A percentile compares a stretch with the other conserved stretches of the same genome.
Conservation (phyloP, 352 stramenopile genomes). For the Globisporangium polare region DNA sequence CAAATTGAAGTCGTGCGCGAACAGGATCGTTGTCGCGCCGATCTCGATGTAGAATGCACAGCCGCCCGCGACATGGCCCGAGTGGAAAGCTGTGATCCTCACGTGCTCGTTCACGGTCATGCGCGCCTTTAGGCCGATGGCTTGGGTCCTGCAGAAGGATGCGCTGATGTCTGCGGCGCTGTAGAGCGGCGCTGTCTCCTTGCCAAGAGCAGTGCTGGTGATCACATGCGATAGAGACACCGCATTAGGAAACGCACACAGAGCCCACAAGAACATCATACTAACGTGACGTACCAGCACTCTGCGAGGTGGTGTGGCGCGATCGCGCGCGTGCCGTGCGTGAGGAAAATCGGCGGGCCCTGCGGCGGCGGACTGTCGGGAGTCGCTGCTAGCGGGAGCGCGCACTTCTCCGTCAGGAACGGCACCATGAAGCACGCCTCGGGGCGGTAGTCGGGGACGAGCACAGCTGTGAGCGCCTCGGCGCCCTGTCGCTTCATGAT, state of each 20-base stretch:
- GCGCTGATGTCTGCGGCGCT: constrained; percentile 52
- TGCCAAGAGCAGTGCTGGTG: constrained; percentile 39
- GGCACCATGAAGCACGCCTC: constrained; percentile 70
- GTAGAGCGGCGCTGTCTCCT: constrained; percentile 44
- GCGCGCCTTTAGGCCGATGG: constrained; percentile 46
- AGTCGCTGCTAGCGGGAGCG: constrained; percentile 12
- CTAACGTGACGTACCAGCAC: constrained; percentile 48
- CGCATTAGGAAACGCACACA: background rate
- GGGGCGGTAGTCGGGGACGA: constrained; percentile 69
- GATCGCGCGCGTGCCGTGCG: constrained; percentile 74
- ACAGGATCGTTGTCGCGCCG: constrained; percentile 63
- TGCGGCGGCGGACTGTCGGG: constrained; percentile 20
- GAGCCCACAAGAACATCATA: background rate
- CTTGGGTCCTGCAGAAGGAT: constrained; percentile 49
- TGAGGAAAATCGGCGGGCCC: constrained; percentile 51
- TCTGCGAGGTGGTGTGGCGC: constrained; percentile 64
- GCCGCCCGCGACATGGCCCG: constrained; percentile 71
- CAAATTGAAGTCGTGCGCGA: constrained; percentile 79
- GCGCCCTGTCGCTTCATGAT: constrained; percentile 39
- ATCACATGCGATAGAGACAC: background rate
- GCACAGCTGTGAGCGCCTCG: constrained; percentile 38
- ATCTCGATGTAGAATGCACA: constrained; percentile 80
- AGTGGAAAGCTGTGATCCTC: constrained; percentile 78
- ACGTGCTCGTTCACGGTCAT: constrained; percentile 60
- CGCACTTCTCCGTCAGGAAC: constrained; percentile 63